Evolutionary conservation across 208 protist species (phyloP), one percentile per base, ranked within the genome.

Genomic region (Trypanosoma avium): DNA sequence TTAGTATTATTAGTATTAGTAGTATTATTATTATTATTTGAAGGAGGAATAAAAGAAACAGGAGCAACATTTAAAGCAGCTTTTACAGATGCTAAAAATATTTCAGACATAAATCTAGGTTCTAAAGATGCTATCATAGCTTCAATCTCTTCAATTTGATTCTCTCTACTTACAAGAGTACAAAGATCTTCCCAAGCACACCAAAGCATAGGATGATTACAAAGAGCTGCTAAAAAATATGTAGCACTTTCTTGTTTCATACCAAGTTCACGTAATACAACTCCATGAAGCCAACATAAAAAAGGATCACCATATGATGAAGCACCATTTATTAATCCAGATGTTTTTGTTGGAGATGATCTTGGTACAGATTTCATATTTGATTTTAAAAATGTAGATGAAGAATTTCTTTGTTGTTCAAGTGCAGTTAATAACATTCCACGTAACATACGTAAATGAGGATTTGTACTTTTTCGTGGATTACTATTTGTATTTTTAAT

Each of bases 141-240:
- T 33, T 75, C 75, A 50, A 94, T 70, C 40, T 94, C 88, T 27
- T 79, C 77, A 43, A 91, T 77, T 57, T 94, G 84, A 46, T 67
- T 57, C 56, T 95, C 85, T 6, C 79, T 71, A 32, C 70, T 86
- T 21, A 92, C 82, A 7, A 89, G 73, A 0, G 73, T 79, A 35
- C 71, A 49, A 30, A 95, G 73, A 68, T 95, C 88, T 58, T 89
- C 72, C 86, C 88, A 95, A 33, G 85, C 85, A 61, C 83, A 87
- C 75, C 81, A 90, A 67, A 95, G 68, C 46, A 95, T 62, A 10
- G 88, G 88, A 55, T 92, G 80, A 38, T 66, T 73, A 10, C 67
- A 74, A 8, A 90, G 55, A 29, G 73, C 74, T 12, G 83, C 81
- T 10, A 90, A 55, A 22, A 92, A 70, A 61, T 84, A 86, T 10